Evolutionary conservation across 129 eudicot species (phyloP), one percentile per base, ranked within the genome.

Genomic region (Oenanthe sinensis): DNA sequence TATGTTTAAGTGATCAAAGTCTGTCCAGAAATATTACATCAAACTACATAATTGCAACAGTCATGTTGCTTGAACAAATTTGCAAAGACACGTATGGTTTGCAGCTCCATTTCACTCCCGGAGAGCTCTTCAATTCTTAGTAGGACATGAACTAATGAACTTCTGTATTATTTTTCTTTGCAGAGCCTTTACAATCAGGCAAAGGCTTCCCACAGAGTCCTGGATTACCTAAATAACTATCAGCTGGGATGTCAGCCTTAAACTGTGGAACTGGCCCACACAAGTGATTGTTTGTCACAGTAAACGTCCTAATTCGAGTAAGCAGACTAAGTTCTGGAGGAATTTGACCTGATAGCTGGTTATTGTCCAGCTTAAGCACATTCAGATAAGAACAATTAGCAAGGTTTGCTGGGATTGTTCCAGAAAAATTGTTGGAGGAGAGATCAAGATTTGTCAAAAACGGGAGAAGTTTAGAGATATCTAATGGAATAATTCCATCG

Each of bases 121-220:
- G 39, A 80, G 74, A 8, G n/a, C 47, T 43, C 17, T 44, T 62
- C 67, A 80, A 5, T 55, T 73, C 7, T 17, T 42, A 10, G 55
- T 55, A 16, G 75, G 30, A 16, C 37, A 48, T 67, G 90, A 91
- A 77, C 83, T 79, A 77, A 91, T 80, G 76, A 85, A 17, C 78
- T 60, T 82, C 89, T 36, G 87, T 54, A 75, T 40, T 82, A 60
- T 67, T 30, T 84, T 84, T 84, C 79, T 45, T 82, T 9, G 80
- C 1, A 28, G 71, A 16, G 13, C 58, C 84, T 75, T 26, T 75
- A 85, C 97, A 91, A 81, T 16, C 9, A 54, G 78, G 54, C 81
- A 91, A 85, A 42, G 90, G 87, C 17, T 0, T 11, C 45, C 98
- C 98, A 83, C 98, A 93, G 37, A 93, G 88, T n/a, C 87, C 97